Percentiles rank a stretch among this genome's conserved stretches.
These are phyloP conservation scores for Eimeria brunetti DNA, from an alignment of 169 alveolate genomes.

Conservation along the genomic window DNA sequence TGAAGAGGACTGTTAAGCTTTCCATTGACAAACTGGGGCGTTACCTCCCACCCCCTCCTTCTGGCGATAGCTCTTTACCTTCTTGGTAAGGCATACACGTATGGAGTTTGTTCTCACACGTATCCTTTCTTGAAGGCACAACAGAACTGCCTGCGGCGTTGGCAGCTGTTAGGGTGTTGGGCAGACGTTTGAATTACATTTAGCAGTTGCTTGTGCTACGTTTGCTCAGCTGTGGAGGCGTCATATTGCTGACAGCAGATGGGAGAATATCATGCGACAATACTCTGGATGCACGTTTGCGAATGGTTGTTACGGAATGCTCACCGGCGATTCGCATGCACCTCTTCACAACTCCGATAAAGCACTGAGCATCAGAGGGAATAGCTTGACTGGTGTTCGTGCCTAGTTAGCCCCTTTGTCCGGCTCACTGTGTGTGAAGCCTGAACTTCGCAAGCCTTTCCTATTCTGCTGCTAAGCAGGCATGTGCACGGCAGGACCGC, in stretches of 20 bases:
- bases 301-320: slow-evolving; percentile 77
- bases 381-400: neutral
- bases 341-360: slow-evolving; percentile 72
- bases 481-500: neutral
- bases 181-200: neutral
- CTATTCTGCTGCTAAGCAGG: neutral
- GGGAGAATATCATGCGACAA: slow-evolving; percentile 86
- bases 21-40: slow-evolving; percentile 86
- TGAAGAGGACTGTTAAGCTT: slow-evolving; percentile 86
- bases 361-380: slow-evolving; percentile 26
- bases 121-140: neutral
- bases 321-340: slow-evolving; percentile 77
- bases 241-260: slow-evolving; percentile 84
- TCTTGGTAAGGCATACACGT: slow-evolving; percentile 83
- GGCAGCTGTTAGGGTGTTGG: neutral
- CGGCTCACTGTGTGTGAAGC: neutral
- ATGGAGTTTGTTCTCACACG: neutral
- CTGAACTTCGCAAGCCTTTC: neutral
- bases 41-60: slow-evolving; percentile 89
- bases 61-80: slow-evolving; percentile 83
- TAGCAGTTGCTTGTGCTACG: neutral
- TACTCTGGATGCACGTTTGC: slow-evolving; percentile 82
- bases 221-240: slow-evolving; percentile 86
- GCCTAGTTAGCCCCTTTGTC: neutral
- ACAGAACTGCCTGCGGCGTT: neutral